Conservation (phyloP, 2,329 filamentous ascomycete species). For the Pezicula neosporulosa region DNA sequence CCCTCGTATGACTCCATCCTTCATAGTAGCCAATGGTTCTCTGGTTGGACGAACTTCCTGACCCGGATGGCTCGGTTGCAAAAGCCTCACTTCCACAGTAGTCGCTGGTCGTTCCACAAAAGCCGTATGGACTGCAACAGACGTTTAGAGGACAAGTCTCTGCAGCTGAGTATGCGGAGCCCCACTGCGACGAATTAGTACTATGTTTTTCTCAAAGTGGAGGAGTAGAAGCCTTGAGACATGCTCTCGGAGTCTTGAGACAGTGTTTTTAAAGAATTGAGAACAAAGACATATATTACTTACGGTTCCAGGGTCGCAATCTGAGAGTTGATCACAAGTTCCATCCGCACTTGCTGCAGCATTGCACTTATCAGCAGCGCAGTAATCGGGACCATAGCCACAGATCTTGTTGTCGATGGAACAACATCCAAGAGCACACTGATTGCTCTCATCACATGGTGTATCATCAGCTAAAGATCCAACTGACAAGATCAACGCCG, state of each 20-base stretch:
- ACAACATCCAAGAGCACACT: slow-evolving; percentile 1
- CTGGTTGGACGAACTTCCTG: not conserved
- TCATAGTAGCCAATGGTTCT: slow-evolving; percentile 32
- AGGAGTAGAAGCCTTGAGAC: too few species aligned
- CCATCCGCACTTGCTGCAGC: not conserved
- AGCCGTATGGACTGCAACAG: slow-evolving; percentile 32
- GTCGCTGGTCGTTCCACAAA: slow-evolving; percentile 20
- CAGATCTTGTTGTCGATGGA: not conserved
- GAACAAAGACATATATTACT: too few species aligned
- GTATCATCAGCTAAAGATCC: not conserved
- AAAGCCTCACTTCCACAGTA: slow-evolving; percentile 3
- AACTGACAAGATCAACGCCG: not conserved
- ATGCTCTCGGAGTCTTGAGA: too few species aligned
- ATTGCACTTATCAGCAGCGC: not conserved
- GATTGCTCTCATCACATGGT: not conserved
- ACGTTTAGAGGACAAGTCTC: slow-evolving; percentile 32
- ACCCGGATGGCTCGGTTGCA: not conserved
- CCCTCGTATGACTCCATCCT: slow-evolving; percentile 19
- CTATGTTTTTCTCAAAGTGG: too few species aligned
- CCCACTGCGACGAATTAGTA: too few species aligned
- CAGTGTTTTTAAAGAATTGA: too few species aligned
- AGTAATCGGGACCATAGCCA: slow-evolving; percentile 2
- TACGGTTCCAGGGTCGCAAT: slow-evolving; percentile 30
- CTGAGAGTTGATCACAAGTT: slow-evolving; percentile 21
- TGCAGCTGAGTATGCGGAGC: slow-evolving; percentile 17